Evolutionary conservation across 345 rosid genomes (phyloP), one percentile per base, ranked within the genome.

Genomic region (Ceriops tagal): DNA sequence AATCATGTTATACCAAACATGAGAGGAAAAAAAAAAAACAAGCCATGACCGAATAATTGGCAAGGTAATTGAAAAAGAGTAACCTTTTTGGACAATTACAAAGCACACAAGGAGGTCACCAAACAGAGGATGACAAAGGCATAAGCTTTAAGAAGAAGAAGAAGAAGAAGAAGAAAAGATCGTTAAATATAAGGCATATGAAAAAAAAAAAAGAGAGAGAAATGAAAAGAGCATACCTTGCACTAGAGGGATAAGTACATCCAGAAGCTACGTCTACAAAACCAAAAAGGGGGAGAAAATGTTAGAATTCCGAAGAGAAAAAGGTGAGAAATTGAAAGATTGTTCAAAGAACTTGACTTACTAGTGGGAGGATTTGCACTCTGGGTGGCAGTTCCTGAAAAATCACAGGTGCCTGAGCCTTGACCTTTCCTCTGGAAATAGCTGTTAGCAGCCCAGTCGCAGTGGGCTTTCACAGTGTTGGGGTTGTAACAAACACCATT

Each of bases 381-480:
- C 11, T 3, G 6, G 11, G 78, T 31, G 31, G 97, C 96, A 28
- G 88, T 68, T 55, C 90, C 90, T 13, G 86, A 64, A 66, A 91
- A 91, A 69, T 91, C 88, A 73, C 91, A 91, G 83, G 80, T 86
- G 3, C 81, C 89, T 19, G 61, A 0, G 65, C 31, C n/a, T 75
- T 82, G 82, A 62, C 82, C 78, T 53, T 87, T 79, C 76, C 22
- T 86, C 73, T 91, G 93, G 82, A 82, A 91, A 66, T 85, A 87
- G 62, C 83, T 89, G 81, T 91, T 91, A 24, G 80, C 97, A 4
- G 93, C 93, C 72, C 85, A 91, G 69, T 74, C 82, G 78, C 97
- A 91, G 84, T 91, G 97, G 60, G 75, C 82, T 70, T 86, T 89
- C 62, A 91, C 73, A 18, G 90, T 85, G 82, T 87, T 85, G 13